A percentile compares a stretch with the other conserved stretches of the same genome.
These are phyloP conservation scores for Rhynchospora pubera DNA, from an alignment of 176 grass and related monocot species.

Conservation along the genomic window DNA sequence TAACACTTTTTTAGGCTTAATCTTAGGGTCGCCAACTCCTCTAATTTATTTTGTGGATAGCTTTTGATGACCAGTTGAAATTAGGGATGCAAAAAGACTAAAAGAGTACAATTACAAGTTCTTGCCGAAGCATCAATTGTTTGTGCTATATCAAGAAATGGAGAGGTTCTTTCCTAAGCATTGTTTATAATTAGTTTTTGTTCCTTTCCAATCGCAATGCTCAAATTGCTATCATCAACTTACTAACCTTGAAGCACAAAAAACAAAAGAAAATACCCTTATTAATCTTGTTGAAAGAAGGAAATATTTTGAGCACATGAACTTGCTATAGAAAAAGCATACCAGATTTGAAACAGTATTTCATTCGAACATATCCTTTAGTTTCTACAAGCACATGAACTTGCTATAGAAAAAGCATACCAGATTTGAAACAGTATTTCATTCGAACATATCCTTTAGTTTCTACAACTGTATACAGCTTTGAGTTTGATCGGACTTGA, in stretches of 20 bases:
- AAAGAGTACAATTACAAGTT: too few relatives aligned
- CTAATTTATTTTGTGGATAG: not conserved
- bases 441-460: not conserved
- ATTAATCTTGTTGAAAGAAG: not conserved
- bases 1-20: not conserved
- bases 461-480: slow-evolving; percentile 6
- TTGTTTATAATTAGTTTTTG: not conserved
- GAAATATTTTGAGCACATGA: not conserved
- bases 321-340: not conserved
- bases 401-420: not conserved
- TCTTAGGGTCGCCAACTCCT: not conserved
- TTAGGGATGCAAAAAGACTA: not conserved
- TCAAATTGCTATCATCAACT: slow-evolving; percentile 7
- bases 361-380: too few relatives aligned
- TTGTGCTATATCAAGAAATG: not conserved
- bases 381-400: too few relatives aligned
- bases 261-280: too few relatives aligned
- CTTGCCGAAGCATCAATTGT: not conserved
- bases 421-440: not conserved
- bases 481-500: not conserved
- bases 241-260: not conserved
- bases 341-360: too few relatives aligned
- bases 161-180: not conserved
- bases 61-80: not conserved
- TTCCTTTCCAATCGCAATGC: not conserved